Percentiles rank a stretch among this genome's conserved stretches.
Conservation (phyloP, 768 basidiomycete species). For the Mycena galericulata region DNA sequence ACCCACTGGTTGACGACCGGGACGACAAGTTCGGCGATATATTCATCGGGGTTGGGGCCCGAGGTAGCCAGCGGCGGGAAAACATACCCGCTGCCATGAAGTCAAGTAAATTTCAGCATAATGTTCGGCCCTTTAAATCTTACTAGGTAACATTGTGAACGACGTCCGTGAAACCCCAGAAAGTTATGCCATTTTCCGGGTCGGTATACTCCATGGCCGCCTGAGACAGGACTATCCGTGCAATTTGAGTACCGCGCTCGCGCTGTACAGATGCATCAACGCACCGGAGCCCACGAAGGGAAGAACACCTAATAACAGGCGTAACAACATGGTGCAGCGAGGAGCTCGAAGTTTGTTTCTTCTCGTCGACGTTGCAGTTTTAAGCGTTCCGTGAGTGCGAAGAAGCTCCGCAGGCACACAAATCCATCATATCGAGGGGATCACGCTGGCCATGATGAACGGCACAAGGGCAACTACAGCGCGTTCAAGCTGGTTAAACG, state of each 20-base stretch:
- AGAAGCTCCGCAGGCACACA: slow-evolving; percentile 34
- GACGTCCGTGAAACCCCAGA: slow-evolving; percentile 58
- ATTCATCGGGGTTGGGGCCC: slow-evolving; percentile 58
- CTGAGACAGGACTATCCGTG: slow-evolving; percentile 45
- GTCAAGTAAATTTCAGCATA: slow-evolving; percentile 35
- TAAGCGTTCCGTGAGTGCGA: slow-evolving; percentile 42
- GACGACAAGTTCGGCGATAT: slow-evolving; percentile 72
- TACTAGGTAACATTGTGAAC: slow-evolving; percentile 54
- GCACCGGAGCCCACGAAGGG: slow-evolving; percentile 56
- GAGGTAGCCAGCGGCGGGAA: slow-evolving; percentile 62
- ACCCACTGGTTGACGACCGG: slow-evolving; percentile 68
- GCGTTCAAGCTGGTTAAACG: slow-evolving; percentile 32
- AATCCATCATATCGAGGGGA: neutral
- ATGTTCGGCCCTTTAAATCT: neutral
- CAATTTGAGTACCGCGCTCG: neutral
- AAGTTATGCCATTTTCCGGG: slow-evolving; percentile 67
- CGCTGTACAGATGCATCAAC: slow-evolving; percentile 21
- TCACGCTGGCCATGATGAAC: slow-evolving; percentile 18
- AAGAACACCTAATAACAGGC: slow-evolving; percentile 50
- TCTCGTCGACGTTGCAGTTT: slow-evolving; percentile 29
- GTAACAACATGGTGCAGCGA: slow-evolving; percentile 49
- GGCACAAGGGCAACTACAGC: slow-evolving; percentile 3
- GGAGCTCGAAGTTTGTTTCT: slow-evolving; percentile 20
- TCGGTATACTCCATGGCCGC: slow-evolving; percentile 58
- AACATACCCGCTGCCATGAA: slow-evolving; percentile 56